Conservation (phyloP, 2,329 filamentous ascomycete species). For the Sphaerulina populicola region DNA sequence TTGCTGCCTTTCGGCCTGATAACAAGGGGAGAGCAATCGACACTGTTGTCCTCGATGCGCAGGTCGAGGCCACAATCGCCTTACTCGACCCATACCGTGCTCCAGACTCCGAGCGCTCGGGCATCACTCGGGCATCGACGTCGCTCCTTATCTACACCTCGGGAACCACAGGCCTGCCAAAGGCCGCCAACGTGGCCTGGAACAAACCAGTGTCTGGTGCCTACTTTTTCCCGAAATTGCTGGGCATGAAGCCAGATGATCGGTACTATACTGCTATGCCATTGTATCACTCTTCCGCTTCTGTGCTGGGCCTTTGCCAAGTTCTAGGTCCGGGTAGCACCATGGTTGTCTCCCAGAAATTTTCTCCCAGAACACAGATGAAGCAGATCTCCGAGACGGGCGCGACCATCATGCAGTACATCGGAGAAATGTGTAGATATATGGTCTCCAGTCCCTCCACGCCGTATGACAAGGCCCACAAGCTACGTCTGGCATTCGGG, state of each 20-base stretch:
- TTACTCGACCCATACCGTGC: conserved; percentile 24
- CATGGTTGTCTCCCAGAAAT: conserved; percentile 64
- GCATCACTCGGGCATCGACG: conserved; percentile 42
- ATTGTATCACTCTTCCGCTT: conserved; percentile 75
- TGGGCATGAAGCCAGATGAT: conserved; percentile 61
- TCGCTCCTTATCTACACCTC: conserved; percentile 75
- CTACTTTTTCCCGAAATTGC: conserved; percentile 23
- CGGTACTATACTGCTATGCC: conserved; percentile 88
- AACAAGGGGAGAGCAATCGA: conserved; percentile 42
- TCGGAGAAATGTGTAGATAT: conserved; percentile 80
- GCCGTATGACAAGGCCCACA: conserved; percentile 63
- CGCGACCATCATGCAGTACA: conserved; percentile 75
- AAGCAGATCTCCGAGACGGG: conserved; percentile 60
- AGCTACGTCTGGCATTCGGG: conserved; percentile 66
- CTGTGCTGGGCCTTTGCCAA: conserved; percentile 58
- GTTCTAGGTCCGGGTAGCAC: conserved; percentile 51
- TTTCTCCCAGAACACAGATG: conserved; percentile 72
- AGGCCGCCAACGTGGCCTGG: conserved; percentile 40
- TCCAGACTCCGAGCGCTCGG: conserved; percentile 28
- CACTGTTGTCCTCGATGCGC: conserved; percentile 58
- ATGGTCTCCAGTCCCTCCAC: conserved; percentile 59
- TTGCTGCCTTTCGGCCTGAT: conserved; percentile 38
- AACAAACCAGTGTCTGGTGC: conserved; percentile 25
- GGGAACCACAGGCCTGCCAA: conserved; percentile 76
- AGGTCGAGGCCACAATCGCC: conserved; percentile 42